phyloP scores from a whole-genome alignment of 1,139 yeast species.

The Pichia sp. region DNA sequence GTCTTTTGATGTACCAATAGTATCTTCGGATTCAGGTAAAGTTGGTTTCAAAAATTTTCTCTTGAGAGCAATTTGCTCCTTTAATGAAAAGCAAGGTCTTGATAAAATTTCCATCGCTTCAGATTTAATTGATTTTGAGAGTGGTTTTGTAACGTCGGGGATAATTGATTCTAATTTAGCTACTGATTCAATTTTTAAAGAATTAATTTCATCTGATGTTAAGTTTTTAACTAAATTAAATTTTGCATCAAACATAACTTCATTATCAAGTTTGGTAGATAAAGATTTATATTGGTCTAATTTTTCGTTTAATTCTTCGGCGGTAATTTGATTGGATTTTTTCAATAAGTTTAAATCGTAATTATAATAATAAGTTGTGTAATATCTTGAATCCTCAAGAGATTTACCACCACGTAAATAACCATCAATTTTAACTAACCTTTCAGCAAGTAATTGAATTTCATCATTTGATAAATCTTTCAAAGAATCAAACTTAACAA shows the following conservation, averaged over 20 bases:
- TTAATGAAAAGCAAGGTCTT: constrained; percentile 34
- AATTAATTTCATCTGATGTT: constrained; percentile 32
- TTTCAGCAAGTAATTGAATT: constrained; percentile 37
- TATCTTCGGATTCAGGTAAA: constrained; percentile 30
- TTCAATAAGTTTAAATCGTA: constrained; percentile 42
- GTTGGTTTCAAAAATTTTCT: constrained; percentile 39
- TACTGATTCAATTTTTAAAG: constrained; percentile 26
- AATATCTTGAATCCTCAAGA: constrained; percentile 51
- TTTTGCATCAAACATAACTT: constrained; percentile 36
- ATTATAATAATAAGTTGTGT: constrained; percentile 47
- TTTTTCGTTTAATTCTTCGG: constrained; percentile 26
- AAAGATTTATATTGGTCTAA: constrained; percentile 2
- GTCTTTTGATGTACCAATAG: constrained; percentile 25
- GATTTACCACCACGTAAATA: constrained; percentile 45
- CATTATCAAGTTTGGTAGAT: constrained; percentile 25
- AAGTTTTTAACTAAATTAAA: constrained; percentile 33
- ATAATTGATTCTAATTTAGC: constrained; percentile 25
- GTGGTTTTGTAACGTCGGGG: constrained; percentile 20
- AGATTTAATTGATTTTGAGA: constrained; percentile 30
- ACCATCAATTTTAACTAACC: constrained; percentile 48
- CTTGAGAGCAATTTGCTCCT: constrained; percentile 35
- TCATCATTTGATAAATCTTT: constrained; percentile 32
- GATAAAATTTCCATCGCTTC: constrained; percentile 32
- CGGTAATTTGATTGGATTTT: constrained; percentile 36
- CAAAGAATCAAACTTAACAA: constrained; percentile 26